Conservation (phyloP, 192 early-diverging fungal species). For the Phycomyces blakesleeanus region DNA sequence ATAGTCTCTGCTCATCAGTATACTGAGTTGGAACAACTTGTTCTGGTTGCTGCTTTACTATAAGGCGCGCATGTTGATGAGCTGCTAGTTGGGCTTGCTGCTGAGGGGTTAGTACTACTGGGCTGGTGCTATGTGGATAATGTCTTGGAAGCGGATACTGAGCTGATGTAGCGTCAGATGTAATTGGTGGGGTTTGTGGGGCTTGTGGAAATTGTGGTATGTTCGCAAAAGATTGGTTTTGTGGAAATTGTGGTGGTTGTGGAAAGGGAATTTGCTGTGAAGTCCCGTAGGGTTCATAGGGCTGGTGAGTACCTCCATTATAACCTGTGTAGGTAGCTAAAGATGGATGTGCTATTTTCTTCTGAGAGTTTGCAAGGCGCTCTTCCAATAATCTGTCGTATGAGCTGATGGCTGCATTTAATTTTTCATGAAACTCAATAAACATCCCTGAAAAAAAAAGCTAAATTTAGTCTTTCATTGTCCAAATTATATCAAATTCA, state of each 20-base stretch:
- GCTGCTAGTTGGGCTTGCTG: no score
- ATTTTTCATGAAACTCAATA: constrained; percentile 76
- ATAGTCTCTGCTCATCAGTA: no score
- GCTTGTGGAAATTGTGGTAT: not conserved
- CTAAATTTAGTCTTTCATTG: not conserved
- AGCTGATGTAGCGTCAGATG: constrained; percentile 2
- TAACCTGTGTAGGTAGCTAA: not conserved
- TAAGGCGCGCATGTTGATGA: no score
- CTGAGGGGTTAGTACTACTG: no score
- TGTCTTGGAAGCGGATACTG: not conserved
- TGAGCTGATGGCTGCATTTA: constrained; percentile 74
- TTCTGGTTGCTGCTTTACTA: no score
- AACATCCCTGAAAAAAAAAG: constrained; percentile 29
- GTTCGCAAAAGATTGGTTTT: not conserved
- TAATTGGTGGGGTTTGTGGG: not conserved
- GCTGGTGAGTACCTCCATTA: not conserved
- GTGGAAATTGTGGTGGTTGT: not conserved
- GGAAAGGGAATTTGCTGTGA: not conserved
- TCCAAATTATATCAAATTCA: not conserved
- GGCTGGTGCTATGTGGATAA: no score
- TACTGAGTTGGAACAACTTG: no score
- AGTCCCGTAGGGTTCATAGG: not conserved
- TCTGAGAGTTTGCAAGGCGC: constrained; percentile 36
- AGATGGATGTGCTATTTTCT: constrained; percentile 20
- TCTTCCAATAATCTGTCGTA: constrained; percentile 88